A percentile compares a stretch with the other conserved stretches of the same genome.
Evolutionary conservation across 1,284 basidiomycete genomes (phyloP).

Genomic region (Baeospora myosura): DNA sequence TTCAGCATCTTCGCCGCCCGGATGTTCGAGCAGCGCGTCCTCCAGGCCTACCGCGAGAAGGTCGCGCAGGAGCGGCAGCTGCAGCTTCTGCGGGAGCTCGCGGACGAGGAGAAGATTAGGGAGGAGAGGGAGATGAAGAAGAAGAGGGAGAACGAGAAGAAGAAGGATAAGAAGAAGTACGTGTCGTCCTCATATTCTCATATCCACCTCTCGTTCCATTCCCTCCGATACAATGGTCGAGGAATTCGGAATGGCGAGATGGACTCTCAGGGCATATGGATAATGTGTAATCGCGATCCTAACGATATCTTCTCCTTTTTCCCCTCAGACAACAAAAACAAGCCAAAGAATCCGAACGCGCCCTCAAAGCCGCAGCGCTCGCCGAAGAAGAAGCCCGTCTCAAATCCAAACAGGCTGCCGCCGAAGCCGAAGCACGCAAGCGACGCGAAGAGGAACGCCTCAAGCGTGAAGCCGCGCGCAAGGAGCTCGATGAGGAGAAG

Average conservation of each 20-base stretch:
- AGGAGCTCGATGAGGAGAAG: slow-evolving; percentile 54
- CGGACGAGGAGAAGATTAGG: slow-evolving; percentile 78
- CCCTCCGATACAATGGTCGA: background rate
- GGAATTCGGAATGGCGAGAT: slow-evolving; percentile 5
- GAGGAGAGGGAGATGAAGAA: slow-evolving; percentile 90
- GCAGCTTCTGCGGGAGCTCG: slow-evolving; percentile 82
- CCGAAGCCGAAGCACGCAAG: slow-evolving; percentile 56
- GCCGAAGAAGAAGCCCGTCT: slow-evolving; percentile 55
- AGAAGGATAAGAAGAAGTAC: slow-evolving; percentile 94
- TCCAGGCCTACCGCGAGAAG: slow-evolving; percentile 79
- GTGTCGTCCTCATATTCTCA: too few relatives aligned
- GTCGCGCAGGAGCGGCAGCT: slow-evolving; percentile 88
- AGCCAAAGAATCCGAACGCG: slow-evolving; percentile 87
- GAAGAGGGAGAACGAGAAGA: slow-evolving; percentile 94
- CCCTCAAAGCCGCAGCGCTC: slow-evolving; percentile 67
- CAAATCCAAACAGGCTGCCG: slow-evolving; percentile 59
- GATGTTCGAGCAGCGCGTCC: slow-evolving; percentile 97
- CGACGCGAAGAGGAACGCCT: slow-evolving; percentile 78
- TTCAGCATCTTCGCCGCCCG: slow-evolving; percentile 99
- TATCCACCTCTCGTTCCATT: slow-evolving; percentile 5
- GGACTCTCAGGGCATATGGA: too few relatives aligned
- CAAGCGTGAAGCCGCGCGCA: slow-evolving; percentile 69
- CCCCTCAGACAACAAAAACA: slow-evolving; percentile 74
- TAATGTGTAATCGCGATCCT: slow-evolving; percentile 1
- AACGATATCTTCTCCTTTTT: slow-evolving; percentile 10